phyloP scores from a whole-genome alignment of 345 rosid species.

The Brassica nigra region DNA sequence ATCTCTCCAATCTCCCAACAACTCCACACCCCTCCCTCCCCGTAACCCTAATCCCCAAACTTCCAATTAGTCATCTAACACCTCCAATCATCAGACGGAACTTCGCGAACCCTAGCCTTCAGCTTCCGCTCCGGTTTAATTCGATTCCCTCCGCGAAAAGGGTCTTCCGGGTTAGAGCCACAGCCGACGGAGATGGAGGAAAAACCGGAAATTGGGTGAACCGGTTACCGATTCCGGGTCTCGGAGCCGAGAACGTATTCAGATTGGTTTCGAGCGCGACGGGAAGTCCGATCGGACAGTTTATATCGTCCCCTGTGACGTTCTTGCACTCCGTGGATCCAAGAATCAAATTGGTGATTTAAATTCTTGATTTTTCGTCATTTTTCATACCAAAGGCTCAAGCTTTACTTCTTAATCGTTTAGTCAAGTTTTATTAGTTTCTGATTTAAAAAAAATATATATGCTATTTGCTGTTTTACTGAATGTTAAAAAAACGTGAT shows the following conservation, averaged over 20 bases:
- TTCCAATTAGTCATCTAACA: constrained; percentile 2
- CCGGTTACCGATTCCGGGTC: constrained; percentile 58
- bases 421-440: neutral
- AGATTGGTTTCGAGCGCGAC: constrained; percentile 72
- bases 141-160: constrained; percentile 27
- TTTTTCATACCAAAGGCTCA: neutral
- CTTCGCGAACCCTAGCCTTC: constrained; percentile 27
- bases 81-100: neutral
- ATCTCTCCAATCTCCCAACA: constrained; percentile 32
- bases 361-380: neutral
- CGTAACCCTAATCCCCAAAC: constrained; percentile 37
- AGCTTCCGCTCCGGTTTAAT: constrained; percentile 17
- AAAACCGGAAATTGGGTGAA: constrained; percentile 54
- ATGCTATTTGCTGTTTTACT: too few relatives aligned
- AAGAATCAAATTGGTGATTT: constrained; percentile 70
- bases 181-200: constrained; percentile 40
- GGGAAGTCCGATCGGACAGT: constrained; percentile 87
- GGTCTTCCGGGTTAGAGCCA: constrained; percentile 43
- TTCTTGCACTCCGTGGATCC: constrained; percentile 87
- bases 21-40: constrained; percentile 37
- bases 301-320: constrained; percentile 77
- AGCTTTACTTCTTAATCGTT: neutral
- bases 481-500: neutral
- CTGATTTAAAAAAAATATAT: neutral
- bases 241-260: constrained; percentile 76